Percentiles rank a stretch among this genome's conserved stretches.
These are phyloP conservation scores for Xylariaceae sp. DNA, from an alignment of 2,329 filamentous ascomycete species.

Conservation along the genomic window DNA sequence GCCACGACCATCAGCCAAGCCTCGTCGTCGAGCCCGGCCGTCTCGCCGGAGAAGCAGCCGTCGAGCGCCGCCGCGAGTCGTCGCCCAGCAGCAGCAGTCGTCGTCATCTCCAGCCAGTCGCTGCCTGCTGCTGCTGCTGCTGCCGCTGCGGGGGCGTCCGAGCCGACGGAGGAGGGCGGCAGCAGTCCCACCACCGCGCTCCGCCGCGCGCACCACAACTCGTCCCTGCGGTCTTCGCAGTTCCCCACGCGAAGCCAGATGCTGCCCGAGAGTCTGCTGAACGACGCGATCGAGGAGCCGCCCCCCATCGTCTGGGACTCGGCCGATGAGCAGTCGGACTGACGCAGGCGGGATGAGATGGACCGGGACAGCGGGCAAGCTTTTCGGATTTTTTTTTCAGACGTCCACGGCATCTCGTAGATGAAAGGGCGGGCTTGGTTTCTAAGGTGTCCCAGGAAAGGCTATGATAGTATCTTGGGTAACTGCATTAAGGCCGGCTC, in stretches of 20 bases:
- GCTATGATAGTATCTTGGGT: too few relatives aligned
- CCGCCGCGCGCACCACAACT: constrained; percentile 10
- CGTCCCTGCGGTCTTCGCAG: constrained; percentile 35
- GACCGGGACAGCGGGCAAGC: too few relatives aligned
- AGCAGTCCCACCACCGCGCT: constrained; percentile 11
- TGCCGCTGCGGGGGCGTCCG: too few relatives aligned
- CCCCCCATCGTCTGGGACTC: constrained; percentile 36
- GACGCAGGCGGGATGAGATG: too few relatives aligned
- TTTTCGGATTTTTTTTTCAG: too few relatives aligned
- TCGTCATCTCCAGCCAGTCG: constrained; percentile 12
- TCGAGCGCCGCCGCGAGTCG: too few relatives aligned
- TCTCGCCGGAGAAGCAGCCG: constrained; percentile 22
- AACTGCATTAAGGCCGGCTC: too few relatives aligned
- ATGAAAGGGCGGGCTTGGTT: too few relatives aligned
- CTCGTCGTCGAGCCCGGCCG: constrained; percentile 26
- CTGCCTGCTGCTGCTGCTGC: too few relatives aligned
- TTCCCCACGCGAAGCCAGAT: constrained; percentile 45
- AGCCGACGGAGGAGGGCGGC: constrained; percentile 3
- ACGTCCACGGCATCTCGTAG: too few relatives aligned
- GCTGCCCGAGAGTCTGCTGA: constrained; percentile 40
- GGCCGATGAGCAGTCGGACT: constrained; percentile 30
- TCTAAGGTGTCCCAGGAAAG: too few relatives aligned
- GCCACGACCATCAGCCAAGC: constrained; percentile 34
- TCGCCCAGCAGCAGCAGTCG: constrained; percentile 5
- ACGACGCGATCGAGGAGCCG: constrained; percentile 29